Percentiles rank a stretch among this genome's conserved stretches.
These are phyloP conservation scores for Aspergillus bombycis DNA, from an alignment of 2,329 filamentous ascomycete species.

Conservation along the genomic window DNA sequence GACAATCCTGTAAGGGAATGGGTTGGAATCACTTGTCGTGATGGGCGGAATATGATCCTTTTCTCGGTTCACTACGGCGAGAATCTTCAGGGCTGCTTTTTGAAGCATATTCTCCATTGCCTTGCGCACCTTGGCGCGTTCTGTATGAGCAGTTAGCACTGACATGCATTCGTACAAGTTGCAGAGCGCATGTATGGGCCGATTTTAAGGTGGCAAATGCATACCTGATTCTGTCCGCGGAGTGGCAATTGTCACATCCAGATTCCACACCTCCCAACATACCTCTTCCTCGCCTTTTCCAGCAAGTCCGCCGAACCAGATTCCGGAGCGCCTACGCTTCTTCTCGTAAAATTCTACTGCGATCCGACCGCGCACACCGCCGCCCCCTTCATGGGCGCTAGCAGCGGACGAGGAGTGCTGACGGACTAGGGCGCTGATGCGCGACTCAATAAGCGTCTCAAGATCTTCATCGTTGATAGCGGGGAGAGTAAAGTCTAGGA, in stretches of 20 bases:
- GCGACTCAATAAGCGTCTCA: slow-evolving; percentile 90
- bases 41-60: slow-evolving; percentile 98
- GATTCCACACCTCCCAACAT: slow-evolving; percentile 94
- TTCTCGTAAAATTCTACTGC: slow-evolving; percentile 95
- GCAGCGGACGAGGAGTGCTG: slow-evolving; percentile 67
- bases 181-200: neutral
- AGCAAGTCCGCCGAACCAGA: slow-evolving; percentile 59
- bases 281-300: slow-evolving; percentile 82
- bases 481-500: slow-evolving; percentile 87
- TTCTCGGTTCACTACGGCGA: slow-evolving; percentile 82
- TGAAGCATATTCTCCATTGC: slow-evolving; percentile 90
- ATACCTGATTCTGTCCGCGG: slow-evolving; percentile 84
- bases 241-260: slow-evolving; percentile 90
- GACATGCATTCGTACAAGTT: neutral
- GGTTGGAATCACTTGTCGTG: slow-evolving; percentile 86
- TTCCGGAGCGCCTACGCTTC: slow-evolving; percentile 78
- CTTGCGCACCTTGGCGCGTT: slow-evolving; percentile 82
- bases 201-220: slow-evolving; percentile 29
- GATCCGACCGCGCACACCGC: slow-evolving; percentile 74
- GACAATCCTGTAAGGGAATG: slow-evolving; percentile 91
- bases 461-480: slow-evolving; percentile 88
- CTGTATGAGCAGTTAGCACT: slow-evolving; percentile 47
- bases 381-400: slow-evolving; percentile 40
- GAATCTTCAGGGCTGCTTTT: slow-evolving; percentile 85
- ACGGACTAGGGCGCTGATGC: slow-evolving; percentile 75